Evolutionary conservation across 2,329 filamentous ascomycete genomes (phyloP).

Genomic region (Apiospora aurea): DNA sequence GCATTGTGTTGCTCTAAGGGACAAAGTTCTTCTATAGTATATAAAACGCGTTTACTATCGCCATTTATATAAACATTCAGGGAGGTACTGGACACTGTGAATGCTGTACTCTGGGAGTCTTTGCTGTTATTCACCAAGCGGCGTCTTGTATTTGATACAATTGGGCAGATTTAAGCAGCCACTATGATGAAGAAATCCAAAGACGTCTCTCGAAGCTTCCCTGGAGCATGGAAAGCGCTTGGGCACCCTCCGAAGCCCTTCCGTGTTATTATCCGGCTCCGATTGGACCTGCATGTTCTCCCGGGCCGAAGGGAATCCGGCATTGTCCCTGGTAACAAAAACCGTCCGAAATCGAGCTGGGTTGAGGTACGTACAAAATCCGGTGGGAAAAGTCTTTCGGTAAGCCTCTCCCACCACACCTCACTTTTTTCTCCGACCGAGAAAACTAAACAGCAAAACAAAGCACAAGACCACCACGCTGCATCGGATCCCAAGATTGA

Average conservation of each 20-base stretch:
- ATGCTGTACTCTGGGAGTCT: neutral
- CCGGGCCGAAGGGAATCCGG: neutral
- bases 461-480: neutral
- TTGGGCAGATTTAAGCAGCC: neutral
- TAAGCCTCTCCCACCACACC: neutral
- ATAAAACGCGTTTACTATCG: neutral
- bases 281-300: neutral
- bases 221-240: too few species aligned
- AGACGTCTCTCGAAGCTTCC: too few species aligned
- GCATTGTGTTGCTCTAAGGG: neutral
- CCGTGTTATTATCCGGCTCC: neutral
- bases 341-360: neutral
- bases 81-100: neutral
- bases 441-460: neutral
- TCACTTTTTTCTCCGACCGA: too few species aligned
- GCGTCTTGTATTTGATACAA: neutral
- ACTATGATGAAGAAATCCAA: neutral
- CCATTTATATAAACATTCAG: neutral
- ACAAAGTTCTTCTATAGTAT: neutral
- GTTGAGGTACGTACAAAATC: neutral
- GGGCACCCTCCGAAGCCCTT: neutral
- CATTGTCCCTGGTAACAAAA: neutral
- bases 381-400: neutral
- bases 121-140: neutral
- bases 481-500: neutral